Percentiles rank a stretch among this genome's conserved stretches.
phyloP scores from a whole-genome alignment of 345 rosid species.

The Corchorus capsularis region DNA sequence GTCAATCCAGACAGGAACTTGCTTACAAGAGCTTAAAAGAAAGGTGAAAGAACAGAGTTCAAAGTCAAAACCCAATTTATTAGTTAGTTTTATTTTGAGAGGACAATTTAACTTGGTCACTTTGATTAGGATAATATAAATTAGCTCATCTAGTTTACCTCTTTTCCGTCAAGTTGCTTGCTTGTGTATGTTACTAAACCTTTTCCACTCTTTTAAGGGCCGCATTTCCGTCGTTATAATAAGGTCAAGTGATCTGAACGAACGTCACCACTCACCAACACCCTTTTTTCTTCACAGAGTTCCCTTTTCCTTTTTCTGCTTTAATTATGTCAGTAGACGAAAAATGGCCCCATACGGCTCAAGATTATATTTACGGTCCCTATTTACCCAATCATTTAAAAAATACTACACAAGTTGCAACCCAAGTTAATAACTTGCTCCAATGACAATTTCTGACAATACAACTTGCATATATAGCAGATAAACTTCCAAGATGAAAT shows the following conservation, averaged over 20 bases:
- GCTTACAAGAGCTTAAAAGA: no score
- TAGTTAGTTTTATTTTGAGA: background rate
- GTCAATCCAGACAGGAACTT: no score
- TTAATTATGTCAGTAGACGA: background rate
- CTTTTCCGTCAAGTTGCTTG: slow-evolving; percentile 5
- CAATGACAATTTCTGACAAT: no score
- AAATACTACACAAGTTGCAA: no score
- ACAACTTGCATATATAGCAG: no score
- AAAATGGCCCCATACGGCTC: background rate
- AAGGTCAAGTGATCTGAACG: slow-evolving; percentile 8
- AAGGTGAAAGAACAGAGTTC: no score
- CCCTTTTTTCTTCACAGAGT: background rate
- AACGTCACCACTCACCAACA: background rate
- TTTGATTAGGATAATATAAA: background rate
- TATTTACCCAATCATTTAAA: no score
- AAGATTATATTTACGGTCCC: no score
- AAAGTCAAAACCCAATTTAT: background rate
- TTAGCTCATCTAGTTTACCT: background rate
- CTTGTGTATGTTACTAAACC: background rate
- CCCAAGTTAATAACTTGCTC: no score
- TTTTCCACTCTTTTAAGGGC: background rate
- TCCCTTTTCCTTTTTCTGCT: background rate
- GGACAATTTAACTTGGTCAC: background rate
- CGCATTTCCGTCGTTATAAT: background rate
- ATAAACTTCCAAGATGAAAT: no score